Conservation (phyloP, 2,329 filamentous ascomycete species). For the Aspergillaceae sp. region DNA sequence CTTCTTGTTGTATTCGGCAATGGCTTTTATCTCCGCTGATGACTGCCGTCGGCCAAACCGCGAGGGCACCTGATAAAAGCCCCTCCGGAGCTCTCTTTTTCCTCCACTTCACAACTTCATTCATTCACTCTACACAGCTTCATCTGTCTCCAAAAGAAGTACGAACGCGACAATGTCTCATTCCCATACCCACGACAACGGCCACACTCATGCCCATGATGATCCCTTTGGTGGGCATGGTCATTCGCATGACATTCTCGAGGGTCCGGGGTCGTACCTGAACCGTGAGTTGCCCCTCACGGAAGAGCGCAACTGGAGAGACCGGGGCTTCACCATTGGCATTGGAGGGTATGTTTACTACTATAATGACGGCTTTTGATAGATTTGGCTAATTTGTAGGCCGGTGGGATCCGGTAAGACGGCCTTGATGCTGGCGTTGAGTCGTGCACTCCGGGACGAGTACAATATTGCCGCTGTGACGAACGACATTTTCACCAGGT, state of each 20-base stretch:
- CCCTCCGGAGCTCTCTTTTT: too few relatives aligned
- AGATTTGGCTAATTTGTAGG: slow-evolving; percentile 36
- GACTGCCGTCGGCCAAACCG: too few relatives aligned
- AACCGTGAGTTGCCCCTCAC: slow-evolving; percentile 89
- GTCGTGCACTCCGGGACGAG: slow-evolving; percentile 66
- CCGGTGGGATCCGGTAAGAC: slow-evolving; percentile 97
- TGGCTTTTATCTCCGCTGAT: too few relatives aligned
- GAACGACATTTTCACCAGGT: slow-evolving; percentile 94
- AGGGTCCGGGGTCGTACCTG: slow-evolving; percentile 83
- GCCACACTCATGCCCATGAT: slow-evolving; percentile 33
- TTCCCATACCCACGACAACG: slow-evolving; percentile 6
- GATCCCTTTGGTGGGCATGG: slow-evolving; percentile 59
- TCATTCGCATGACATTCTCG: slow-evolving; percentile 90
- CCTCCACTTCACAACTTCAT: too few relatives aligned
- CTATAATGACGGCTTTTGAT: too few relatives aligned
- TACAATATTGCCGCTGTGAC: slow-evolving; percentile 92
- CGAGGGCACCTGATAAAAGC: too few relatives aligned
- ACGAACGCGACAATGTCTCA: slow-evolving; percentile 1
- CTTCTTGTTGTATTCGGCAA: too few relatives aligned
- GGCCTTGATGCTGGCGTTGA: slow-evolving; percentile 89
- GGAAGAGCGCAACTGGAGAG: slow-evolving; percentile 77
- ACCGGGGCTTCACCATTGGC: slow-evolving; percentile 90
- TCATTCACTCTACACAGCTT: neutral
- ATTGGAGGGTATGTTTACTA: slow-evolving; percentile 68
- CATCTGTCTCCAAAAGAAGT: neutral